Evolutionary conservation across 371 early-diverging fungal species (phyloP), one percentile per base, ranked within the genome.

Genomic region (Paramicrosporidium saccamoebae): DNA sequence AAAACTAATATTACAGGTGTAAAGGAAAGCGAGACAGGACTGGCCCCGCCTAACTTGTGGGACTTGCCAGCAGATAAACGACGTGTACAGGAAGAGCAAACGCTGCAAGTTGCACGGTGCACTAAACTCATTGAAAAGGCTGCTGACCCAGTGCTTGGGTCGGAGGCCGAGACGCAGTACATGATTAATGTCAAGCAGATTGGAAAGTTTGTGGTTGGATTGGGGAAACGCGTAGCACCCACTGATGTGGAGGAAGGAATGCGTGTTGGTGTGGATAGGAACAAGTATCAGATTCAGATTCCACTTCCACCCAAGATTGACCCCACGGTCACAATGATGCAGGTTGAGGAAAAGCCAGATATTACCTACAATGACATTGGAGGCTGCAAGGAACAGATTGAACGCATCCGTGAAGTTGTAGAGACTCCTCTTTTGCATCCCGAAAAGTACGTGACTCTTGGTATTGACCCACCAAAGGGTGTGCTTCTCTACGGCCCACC

Each of bases 241-340:
- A 82, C 84, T 0, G 88, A 90, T 52, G 78, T 98, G 41, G 86
- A 96, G 33, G 98, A 97, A 44, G 95, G 96, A 31, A 97, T 95
- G 74, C 69, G 98, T 27, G 95, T 97, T 21, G 98, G 86, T 29
- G 96, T 96, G 14, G 98, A 97, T 49, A 77, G 97, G 30, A 69
- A 62, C 37, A 98, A 98, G 39, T 97, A 97, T 42, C 86, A 90
- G 46, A 86, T 99, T 27, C 84, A 90, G 37, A 69, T 92, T 31
- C 92, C 97, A n/a, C 54, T 99, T 16, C 97, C 98, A 22, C 86
- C 94, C 41, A 90, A 84, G 50, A 95, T 98, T 32, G 99, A 99
- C 48, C 78, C 98, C 15, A 67, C 90, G 9, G 97, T 99, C 10
- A 95, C 98, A 8, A 79, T 99, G 59, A 98, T 99, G 98, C 94